A percentile compares a stretch with the other conserved stretches of the same genome.
phyloP scores from a whole-genome alignment of 371 early-diverging fungal species.

The Amoeboaphelidium protococcarum region DNA sequence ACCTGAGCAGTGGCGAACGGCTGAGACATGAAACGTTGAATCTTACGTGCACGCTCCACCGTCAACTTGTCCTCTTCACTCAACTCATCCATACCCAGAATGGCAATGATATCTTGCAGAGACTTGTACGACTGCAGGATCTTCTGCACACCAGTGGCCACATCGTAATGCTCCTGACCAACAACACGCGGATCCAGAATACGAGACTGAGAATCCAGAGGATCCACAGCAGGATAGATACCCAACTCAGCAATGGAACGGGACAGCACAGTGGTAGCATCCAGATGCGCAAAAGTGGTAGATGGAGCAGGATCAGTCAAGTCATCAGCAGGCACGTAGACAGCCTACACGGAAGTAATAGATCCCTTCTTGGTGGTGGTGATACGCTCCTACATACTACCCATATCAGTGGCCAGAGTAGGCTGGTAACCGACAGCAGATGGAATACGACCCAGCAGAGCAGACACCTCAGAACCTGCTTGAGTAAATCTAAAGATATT shows the following conservation, averaged over 20 bases:
- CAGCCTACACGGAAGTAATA: slow-evolving; percentile 84
- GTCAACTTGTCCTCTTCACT: slow-evolving; percentile 80
- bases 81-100: slow-evolving; percentile 51
- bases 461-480: slow-evolving; percentile 46
- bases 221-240: slow-evolving; percentile 98
- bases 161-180: slow-evolving; percentile 78
- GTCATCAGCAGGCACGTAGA: slow-evolving; percentile 97
- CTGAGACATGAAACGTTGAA: slow-evolving; percentile 92
- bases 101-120: slow-evolving; percentile 29
- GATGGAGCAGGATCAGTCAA: slow-evolving; percentile 97
- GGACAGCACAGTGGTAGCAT: slow-evolving; percentile 95
- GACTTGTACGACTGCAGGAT: slow-evolving; percentile 91
- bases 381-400: slow-evolving; percentile 95
- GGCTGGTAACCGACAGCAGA: slow-evolving; percentile 98
- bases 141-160: slow-evolving; percentile 81
- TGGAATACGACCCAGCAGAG: slow-evolving; percentile 93
- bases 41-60: slow-evolving; percentile 8
- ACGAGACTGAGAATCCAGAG: slow-evolving; percentile 93
- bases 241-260: slow-evolving; percentile 92
- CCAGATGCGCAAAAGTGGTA: slow-evolving; percentile 94
- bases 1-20: slow-evolving; percentile 89
- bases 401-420: slow-evolving; percentile 84
- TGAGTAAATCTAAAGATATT: slow-evolving; percentile 85
- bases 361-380: slow-evolving; percentile 98
- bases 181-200: slow-evolving; percentile 89